Percentiles rank a stretch among this genome's conserved stretches.
phyloP scores from a whole-genome alignment of 345 rosid genomes.

The Rhodomyrtus tomentosa region DNA sequence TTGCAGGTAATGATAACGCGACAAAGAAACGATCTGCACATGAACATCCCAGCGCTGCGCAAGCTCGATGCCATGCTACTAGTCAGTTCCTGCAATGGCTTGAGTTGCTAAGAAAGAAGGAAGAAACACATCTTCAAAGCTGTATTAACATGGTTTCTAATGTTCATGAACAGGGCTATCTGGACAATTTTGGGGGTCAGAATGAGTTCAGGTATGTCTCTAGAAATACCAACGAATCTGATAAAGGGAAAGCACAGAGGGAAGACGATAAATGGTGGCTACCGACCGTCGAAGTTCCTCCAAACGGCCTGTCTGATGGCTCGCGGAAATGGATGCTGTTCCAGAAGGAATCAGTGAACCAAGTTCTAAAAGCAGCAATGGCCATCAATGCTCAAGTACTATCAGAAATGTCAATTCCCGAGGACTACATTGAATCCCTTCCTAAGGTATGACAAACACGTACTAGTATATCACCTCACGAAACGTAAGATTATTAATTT shows the following conservation, averaged over 20 bases:
- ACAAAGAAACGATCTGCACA: conserved; percentile 75
- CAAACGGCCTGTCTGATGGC: conserved; percentile 50
- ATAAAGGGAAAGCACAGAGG: conserved; percentile 36
- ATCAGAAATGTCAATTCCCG: conserved; percentile 86
- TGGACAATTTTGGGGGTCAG: conserved; percentile 58
- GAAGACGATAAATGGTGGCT: conserved; percentile 91
- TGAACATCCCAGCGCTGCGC: conserved; percentile 80
- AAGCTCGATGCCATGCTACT: conserved; percentile 85
- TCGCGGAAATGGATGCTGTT: conserved; percentile 53
- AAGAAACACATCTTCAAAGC: neutral
- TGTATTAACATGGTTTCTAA: neutral
- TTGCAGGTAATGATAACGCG: conserved; percentile 75
- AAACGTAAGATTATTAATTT: neutral
- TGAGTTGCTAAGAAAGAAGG: neutral
- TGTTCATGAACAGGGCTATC: conserved; percentile 36
- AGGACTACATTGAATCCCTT: conserved; percentile 80
- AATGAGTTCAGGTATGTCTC: conserved; percentile 87
- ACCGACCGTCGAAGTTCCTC: conserved; percentile 73
- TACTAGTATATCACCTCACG: neutral
- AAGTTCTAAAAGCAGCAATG: conserved; percentile 93
- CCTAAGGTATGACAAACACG: conserved; percentile 48
- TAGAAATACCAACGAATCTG: conserved; percentile 39
- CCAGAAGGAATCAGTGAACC: conserved; percentile 96
- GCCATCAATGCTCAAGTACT: conserved; percentile 89
- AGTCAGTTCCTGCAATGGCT: conserved; percentile 24